Base-by-base conservation (phyloP, 2,329 filamentous ascomycete genomes). In the Curvularia spicifera region DNA sequence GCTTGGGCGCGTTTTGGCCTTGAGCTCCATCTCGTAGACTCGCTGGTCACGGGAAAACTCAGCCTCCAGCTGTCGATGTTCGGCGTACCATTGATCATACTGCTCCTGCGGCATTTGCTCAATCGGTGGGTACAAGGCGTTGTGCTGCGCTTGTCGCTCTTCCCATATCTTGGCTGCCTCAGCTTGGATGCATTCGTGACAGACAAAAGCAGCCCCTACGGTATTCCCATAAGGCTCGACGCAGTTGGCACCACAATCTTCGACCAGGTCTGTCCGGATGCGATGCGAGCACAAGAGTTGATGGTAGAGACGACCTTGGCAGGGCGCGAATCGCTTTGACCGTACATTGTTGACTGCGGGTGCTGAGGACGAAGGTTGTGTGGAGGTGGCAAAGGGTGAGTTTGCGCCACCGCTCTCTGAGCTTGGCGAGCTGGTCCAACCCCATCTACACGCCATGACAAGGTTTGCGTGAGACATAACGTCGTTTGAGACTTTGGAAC, bases 211-310 rank as follows among this genome's bases (percentile, higher is more conserved):
- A 33, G 64, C 13, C 8, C 58, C 59, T 1, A 64, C 60, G 2
- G 57, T 46, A 8, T 53, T 59, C 13, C 63, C 64, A 28, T 66
- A 63, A 1, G 73, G 70, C 24, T 76, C 73, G 13, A 76, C 60
- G 33, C 74, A 76, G 53, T 75, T 76, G 40, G 57, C 51, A 24
- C 72, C 73, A 48, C 74, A 76, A 22, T 76, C 71, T 52, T 76
- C 73, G 5, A 75, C 72, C 0, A 75, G 44, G 53, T 76, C 72
- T 3, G 74, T 76, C 18, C 74, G 71, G 40, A 76, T 67, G 5
- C 71, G 69, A 59, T 76, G 74, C 18, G 72, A 73, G 50, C 74
- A 76, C 6, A 68, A 53, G 4, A 76, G 70, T 51, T 76, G 73
- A 43, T 76, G 74, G 37, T 76, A 76, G 7, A 75, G 67, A 6